Evolutionary conservation across 495 filamentous ascomycete genomes (phyloP).

Genomic region (Talaromyces wortmannii): DNA sequence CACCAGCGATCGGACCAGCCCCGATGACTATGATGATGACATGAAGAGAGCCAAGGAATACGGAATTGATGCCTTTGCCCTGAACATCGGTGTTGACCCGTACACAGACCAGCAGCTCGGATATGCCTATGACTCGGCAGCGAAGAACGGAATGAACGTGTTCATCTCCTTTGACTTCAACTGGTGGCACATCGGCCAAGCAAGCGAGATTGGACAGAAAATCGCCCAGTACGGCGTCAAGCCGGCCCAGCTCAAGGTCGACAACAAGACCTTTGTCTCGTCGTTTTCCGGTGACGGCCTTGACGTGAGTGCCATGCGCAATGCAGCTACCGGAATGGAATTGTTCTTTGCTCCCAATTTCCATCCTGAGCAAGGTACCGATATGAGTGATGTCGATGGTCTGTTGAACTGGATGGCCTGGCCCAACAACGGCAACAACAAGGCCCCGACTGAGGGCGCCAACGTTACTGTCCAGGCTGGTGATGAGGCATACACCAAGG

Average conservation of each 20-base stretch:
- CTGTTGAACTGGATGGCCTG: constrained; percentile 58
- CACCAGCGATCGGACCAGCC: constrained; percentile 36
- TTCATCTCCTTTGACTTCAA: constrained; percentile 60
- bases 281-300: constrained; percentile 48
- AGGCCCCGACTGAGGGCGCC: constrained; percentile 36
- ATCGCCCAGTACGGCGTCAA: constrained; percentile 38
- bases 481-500: constrained; percentile 39
- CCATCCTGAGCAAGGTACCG: constrained; percentile 25
- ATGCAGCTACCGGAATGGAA: constrained; percentile 32
- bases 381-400: constrained; percentile 37
- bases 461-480: constrained; percentile 39
- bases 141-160: constrained; percentile 50
- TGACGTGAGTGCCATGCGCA: constrained; percentile 33
- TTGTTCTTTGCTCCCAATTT: constrained; percentile 54
- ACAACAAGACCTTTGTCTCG: constrained; percentile 48
- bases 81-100: constrained; percentile 49
- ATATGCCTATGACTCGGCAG: constrained; percentile 51
- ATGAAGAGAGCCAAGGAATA: constrained; percentile 46
- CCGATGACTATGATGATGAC: constrained; percentile 48
- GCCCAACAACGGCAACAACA: constrained; percentile 48
- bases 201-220: constrained; percentile 35
- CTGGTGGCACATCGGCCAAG: constrained; percentile 37
- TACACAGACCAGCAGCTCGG: constrained; percentile 47
- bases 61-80: constrained; percentile 55
- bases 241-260: constrained; percentile 47